Evolutionary conservation across 768 basidiomycete genomes (phyloP), one percentile per base, ranked within the genome.

Genomic region (Agaricus subrufescens): DNA sequence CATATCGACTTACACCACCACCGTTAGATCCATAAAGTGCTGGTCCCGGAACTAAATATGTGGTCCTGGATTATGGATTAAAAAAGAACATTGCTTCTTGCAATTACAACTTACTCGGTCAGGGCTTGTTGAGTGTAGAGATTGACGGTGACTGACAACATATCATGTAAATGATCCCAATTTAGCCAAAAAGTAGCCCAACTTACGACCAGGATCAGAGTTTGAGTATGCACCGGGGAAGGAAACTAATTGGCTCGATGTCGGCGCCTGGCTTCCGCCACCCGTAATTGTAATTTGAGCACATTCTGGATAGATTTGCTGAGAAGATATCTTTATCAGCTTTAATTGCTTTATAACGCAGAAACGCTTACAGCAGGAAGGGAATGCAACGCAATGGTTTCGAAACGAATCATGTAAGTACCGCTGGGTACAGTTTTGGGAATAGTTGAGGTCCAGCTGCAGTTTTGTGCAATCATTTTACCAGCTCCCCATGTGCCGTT

Each of bases 281-380:
- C 71, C 73, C 25, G 72, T 73, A 55, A 79, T 76, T 30, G 61
- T 56, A 25, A 77, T 66, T 60, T 79, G 77, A 12, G 77, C 77
- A 51, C 77, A 77, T 63, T 85, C 82, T 0, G 86, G 84, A 63
- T 90, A 90, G 67, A 89, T 82, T 77, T 90, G 83, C 67, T 83
- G 66, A n/a, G 38, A 25, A 30, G 38, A 25, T 12, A 12, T 11
- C n/a, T 15, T 4, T 3, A 31, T 14, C 11, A 50, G 39, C 12
- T n/a, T 23, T 29, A 26, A 30, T 27, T n/a, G 30, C 11, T 39
- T 26, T 26, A 14, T 1, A 2, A 25, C 29, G 31, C 65, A 26
- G 63, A 59, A 9, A 60, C 39, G 56, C 71, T 55, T 61, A 79
- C 77, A 50, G 83, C 83, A 46, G 83, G 83, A 46, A 77, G 63